A percentile compares a stretch with the other conserved stretches of the same genome.
Evolutionary conservation across 1,284 basidiomycete species (phyloP).

Genomic region (Naganishia sp.): DNA sequence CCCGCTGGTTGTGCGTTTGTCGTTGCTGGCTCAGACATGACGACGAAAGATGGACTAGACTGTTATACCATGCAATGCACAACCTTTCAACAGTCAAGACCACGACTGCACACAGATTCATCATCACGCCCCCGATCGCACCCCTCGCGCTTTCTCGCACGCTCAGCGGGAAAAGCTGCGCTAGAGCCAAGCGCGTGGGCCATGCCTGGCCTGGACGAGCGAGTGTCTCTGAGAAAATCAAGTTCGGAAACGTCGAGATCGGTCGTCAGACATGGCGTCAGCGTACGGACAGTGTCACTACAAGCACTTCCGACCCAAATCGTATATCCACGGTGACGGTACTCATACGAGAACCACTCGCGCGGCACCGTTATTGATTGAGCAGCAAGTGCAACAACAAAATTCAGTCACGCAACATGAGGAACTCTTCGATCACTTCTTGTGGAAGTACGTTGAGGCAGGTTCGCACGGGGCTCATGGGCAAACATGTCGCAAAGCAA

Average conservation of each 20-base stretch:
- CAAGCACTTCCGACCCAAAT: too few relatives aligned
- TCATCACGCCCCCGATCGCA: constrained; percentile 21
- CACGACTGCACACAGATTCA: constrained; percentile 1
- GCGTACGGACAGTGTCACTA: not conserved
- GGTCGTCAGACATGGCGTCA: not conserved
- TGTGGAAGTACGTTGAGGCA: not conserved
- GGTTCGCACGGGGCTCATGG: constrained; percentile 1
- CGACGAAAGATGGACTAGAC: not conserved
- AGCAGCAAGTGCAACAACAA: too few relatives aligned
- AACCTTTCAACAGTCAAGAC: not conserved
- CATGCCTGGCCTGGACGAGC: not conserved
- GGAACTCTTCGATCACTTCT: constrained; percentile 23
- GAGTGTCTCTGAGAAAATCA: constrained; percentile 27
- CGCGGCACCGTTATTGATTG: too few relatives aligned
- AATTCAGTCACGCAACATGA: not conserved
- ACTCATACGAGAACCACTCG: too few relatives aligned
- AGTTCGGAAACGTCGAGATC: constrained; percentile 8
- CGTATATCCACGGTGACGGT: too few relatives aligned
- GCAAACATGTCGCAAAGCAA: constrained; percentile 1
- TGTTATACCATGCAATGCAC: not conserved
- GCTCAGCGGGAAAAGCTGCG: constrained; percentile 5
- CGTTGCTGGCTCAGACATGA: constrained; percentile 14
- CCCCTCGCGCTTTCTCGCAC: not conserved
- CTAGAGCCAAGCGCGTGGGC: constrained; percentile 18
- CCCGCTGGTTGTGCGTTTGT: not conserved